Conservation (phyloP, 1,284 basidiomycete species). For the Dichomitus squalens region DNA sequence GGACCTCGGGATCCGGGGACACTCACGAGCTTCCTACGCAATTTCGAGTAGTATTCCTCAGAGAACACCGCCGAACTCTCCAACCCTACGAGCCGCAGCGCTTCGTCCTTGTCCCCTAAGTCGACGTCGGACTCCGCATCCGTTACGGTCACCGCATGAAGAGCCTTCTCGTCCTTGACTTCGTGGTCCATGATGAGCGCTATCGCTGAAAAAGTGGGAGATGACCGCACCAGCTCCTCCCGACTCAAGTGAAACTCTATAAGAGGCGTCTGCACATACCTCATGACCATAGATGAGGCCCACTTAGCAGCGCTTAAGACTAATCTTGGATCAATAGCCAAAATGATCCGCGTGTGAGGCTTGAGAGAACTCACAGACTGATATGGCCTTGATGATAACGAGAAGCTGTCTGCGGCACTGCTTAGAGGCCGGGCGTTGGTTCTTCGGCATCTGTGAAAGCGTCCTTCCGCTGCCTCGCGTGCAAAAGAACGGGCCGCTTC, state of each 20-base stretch:
- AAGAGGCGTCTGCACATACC: neutral
- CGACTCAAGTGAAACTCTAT: neutral
- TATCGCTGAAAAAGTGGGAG: neutral
- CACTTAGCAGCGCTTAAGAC: neutral
- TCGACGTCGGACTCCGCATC: constrained; percentile 32
- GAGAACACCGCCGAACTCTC: constrained; percentile 55
- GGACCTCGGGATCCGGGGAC: neutral
- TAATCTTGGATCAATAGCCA: constrained; percentile 5
- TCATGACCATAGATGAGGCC: neutral
- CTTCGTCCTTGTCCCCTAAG: constrained; percentile 55
- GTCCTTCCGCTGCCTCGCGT: neutral
- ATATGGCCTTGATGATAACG: constrained; percentile 8
- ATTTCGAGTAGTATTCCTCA: constrained; percentile 58
- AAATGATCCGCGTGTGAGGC: neutral
- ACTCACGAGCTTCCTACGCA: constrained; percentile 59
- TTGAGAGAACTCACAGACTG: neutral
- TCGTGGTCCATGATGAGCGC: neutral
- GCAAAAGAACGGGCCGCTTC: neutral
- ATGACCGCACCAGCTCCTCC: neutral
- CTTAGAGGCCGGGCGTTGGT: constrained; percentile 1
- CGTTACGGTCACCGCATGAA: constrained; percentile 8
- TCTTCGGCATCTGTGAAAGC: neutral
- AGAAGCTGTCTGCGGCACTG: neutral
- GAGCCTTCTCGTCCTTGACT: constrained; percentile 15
- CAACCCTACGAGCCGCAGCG: constrained; percentile 56